Conservation (phyloP, 345 rosid genomes). For the Odontarrhena argentea region DNA sequence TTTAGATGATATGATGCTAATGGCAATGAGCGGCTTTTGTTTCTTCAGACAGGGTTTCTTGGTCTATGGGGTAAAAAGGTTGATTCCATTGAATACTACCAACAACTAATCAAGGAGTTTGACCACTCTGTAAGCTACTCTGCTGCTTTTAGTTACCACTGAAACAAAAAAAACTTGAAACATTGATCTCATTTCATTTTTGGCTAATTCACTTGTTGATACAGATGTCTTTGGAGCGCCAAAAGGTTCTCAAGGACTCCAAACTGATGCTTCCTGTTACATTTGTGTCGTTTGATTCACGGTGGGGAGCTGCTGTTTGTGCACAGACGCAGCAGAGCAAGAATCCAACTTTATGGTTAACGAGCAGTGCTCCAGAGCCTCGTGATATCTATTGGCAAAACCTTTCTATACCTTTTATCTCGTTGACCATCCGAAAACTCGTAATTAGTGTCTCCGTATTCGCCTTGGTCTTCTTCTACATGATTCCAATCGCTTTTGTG, state of each 20-base stretch:
- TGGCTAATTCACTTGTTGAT: neutral
- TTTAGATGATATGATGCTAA: constrained; percentile 21
- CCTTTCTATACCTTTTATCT: constrained; percentile 88
- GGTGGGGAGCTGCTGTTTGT: constrained; percentile 99
- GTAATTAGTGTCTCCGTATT: constrained; percentile 71
- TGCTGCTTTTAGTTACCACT: neutral
- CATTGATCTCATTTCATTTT: neutral
- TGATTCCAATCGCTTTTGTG: constrained; percentile 98
- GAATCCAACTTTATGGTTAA: constrained; percentile 90
- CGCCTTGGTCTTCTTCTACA: constrained; percentile 91
- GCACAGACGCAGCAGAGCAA: constrained; percentile 97
- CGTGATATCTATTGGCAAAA: constrained; percentile 95
- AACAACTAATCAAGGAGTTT: constrained; percentile 57
- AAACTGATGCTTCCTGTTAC: constrained; percentile 77
- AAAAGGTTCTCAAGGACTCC: constrained; percentile 67
- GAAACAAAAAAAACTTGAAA: neutral
- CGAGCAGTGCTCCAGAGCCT: constrained; percentile 96
- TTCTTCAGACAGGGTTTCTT: constrained; percentile 74
- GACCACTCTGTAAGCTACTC: constrained; percentile 58
- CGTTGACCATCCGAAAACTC: constrained; percentile 75
- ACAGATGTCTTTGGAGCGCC: constrained; percentile 80
- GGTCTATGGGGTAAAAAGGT: constrained; percentile 83
- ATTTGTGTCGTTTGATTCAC: constrained; percentile 87
- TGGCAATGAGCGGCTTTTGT: constrained; percentile 16
- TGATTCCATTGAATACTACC: constrained; percentile 83